phyloP scores from a whole-genome alignment of 2,329 filamentous ascomycete genomes.

The Teratosphaeriaceae sp. region DNA sequence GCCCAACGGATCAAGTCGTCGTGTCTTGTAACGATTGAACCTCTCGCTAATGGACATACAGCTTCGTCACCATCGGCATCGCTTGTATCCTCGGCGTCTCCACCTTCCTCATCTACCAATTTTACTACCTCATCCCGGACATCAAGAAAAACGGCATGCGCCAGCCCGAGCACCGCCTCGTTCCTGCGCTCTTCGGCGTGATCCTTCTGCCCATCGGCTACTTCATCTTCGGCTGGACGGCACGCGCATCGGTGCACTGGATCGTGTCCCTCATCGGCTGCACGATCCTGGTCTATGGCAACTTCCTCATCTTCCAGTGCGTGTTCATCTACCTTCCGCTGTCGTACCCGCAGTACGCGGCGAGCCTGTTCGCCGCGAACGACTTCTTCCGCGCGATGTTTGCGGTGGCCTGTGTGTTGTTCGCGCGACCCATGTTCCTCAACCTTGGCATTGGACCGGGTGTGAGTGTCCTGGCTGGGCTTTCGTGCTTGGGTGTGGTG shows the following conservation, averaged over 20 bases:
- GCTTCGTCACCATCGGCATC: constrained; percentile 24
- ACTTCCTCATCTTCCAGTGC: constrained; percentile 38
- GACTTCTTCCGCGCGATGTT: constrained; percentile 51
- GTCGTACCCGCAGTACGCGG: constrained; percentile 40
- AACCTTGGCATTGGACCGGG: constrained; percentile 55
- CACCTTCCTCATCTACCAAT: constrained; percentile 1
- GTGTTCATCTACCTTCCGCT: constrained; percentile 34
- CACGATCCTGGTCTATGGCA: constrained; percentile 30
- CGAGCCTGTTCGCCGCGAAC: constrained; percentile 54
- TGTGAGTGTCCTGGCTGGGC: constrained; percentile 48
- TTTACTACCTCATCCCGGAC: constrained; percentile 3
- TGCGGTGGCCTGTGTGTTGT: constrained; percentile 54
- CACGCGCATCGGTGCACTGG: constrained; percentile 29
- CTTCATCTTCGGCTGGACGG: constrained; percentile 29
- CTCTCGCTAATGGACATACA: too few relatives aligned
- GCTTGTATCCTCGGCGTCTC: constrained; percentile 10
- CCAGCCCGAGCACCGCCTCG: constrained; percentile 24
- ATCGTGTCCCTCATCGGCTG: constrained; percentile 35
- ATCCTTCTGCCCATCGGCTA: constrained; percentile 26
- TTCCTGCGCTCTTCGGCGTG: constrained; percentile 24
- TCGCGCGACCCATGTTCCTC: constrained; percentile 51
- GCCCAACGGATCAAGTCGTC: too few relatives aligned
- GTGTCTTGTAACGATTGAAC: too few relatives aligned
- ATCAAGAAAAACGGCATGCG: constrained; percentile 20
- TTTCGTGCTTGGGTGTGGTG: constrained; percentile 27